A percentile compares a stretch with the other conserved stretches of the same genome.
phyloP scores from a whole-genome alignment of 2,329 filamentous ascomycete genomes.

The Fusarium sp. region DNA sequence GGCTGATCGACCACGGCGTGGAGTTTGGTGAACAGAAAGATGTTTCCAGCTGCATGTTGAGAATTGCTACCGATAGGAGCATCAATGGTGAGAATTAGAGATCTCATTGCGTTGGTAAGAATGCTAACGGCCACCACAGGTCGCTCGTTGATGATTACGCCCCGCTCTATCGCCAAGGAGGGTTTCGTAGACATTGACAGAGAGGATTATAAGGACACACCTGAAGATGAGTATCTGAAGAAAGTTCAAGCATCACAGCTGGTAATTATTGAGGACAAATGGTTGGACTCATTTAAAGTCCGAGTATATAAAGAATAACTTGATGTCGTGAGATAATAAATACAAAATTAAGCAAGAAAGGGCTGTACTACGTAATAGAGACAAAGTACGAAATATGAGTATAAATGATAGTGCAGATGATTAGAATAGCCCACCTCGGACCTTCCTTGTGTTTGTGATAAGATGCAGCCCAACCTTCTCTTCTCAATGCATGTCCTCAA shows the following conservation, averaged over 20 bases:
- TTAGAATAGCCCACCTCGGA: background rate
- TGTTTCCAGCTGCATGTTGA: constrained; percentile 50
- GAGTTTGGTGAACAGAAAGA: constrained; percentile 54
- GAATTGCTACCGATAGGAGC: constrained; percentile 48
- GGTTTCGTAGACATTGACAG: constrained; percentile 38
- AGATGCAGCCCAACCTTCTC: background rate
- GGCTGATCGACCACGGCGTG: constrained; percentile 53
- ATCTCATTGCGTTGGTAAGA: fast-evolving
- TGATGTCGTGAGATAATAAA: background rate
- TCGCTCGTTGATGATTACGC: constrained; percentile 38
- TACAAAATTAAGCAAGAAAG: background rate
- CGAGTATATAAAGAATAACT: constrained; percentile 30
- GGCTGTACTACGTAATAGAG: background rate
- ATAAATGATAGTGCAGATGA: background rate
- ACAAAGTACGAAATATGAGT: background rate
- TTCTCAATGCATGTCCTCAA: background rate
- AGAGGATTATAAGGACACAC: constrained; percentile 35
- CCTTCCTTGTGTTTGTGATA: too few species aligned
- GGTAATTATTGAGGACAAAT: constrained; percentile 37
- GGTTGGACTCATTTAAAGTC: constrained; percentile 35
- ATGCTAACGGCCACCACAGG: constrained; percentile 8
- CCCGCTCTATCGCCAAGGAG: constrained; percentile 30
- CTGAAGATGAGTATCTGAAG: constrained; percentile 33
- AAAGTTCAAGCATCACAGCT: constrained; percentile 30
- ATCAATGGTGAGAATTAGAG: constrained; percentile 41